Evolutionary conservation across 2,329 filamentous ascomycete species (phyloP), one percentile per base, ranked within the genome.

Genomic region (Emmonsiellopsis sp.): DNA sequence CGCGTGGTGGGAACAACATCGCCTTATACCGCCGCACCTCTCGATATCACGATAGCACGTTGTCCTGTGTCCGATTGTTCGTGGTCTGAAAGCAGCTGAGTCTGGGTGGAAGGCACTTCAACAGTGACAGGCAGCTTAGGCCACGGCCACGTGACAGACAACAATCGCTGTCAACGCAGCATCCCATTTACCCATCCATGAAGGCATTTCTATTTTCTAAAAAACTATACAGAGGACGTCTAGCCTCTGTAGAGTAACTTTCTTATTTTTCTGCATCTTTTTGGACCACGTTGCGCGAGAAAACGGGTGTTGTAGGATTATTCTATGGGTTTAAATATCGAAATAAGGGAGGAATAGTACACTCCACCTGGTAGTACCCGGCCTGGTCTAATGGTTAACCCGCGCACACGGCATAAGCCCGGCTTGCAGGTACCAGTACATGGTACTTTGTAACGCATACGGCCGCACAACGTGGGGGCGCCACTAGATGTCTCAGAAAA

Each of bases 311-410:
- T 49, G n/a, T 30, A 5, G 15, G 8, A 11, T 9, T 15, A 9
- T 31, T 31, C 16, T 26, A 32, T 11, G 15, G 15, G 10, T 30
- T n/a, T 49, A 49, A 38, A 49, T 16, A n/a, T 9, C 32, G 10
- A 0, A 20, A 20, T n/a, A n/a, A 8, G 35, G 35, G 46, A 8
- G 11, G 7, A 26, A 7, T 2, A 7, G 35, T 40, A 40, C 20
- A 30, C 34, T 48, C 32, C 34, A 38, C 46, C 37, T 15, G 16
- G 2, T 48, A 10, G 10, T 35, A 31, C 38, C 55, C 37, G 44
- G 45, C 49, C 49, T 51, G 49, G 49, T 42, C 30, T 32, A 51
- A 20, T 51, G 37, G 49, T 32, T 51, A 42, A 43, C 37, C 32
- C 38, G 31, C 10, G 38, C 37, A 41, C 26, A 43, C 38, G 49